Conservation (phyloP, 2,329 filamentous ascomycete genomes). For the Paraphaeosphaeria sporulosa region DNA sequence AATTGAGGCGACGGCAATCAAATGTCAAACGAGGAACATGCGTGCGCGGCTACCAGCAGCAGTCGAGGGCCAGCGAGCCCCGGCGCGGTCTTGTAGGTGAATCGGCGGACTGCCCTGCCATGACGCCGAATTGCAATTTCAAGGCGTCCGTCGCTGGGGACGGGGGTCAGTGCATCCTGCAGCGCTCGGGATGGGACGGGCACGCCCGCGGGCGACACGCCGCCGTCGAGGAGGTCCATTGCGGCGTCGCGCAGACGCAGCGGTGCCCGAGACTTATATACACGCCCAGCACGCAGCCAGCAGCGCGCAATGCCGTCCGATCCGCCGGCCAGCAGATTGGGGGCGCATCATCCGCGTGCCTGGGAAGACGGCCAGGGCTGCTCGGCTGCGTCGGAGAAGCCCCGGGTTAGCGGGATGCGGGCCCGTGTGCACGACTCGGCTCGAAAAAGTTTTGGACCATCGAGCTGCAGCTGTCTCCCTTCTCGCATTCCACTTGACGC, state of each 20-base stretch:
- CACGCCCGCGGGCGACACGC: neutral
- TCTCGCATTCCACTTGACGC: conserved; percentile 16
- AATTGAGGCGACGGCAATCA: conserved; percentile 23
- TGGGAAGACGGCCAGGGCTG: conserved; percentile 1
- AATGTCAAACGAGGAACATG: conserved; percentile 25
- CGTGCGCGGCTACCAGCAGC: conserved; percentile 9
- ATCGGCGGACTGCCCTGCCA: neutral
- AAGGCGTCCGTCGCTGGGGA: conserved; percentile 3
- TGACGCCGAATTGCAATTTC: conserved; percentile 14
- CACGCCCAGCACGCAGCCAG: too few species aligned
- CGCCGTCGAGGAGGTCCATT: neutral
- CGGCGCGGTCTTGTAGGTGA: conserved; percentile 2
- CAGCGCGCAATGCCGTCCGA: conserved; percentile 4
- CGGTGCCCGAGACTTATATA: neutral
- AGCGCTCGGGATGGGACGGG: conserved; percentile 9
- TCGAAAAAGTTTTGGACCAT: conserved; percentile 38
- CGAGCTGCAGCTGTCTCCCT: conserved; percentile 8
- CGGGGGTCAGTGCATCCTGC: neutral
- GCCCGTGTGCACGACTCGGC: conserved; percentile 21
- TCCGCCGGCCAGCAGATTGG: neutral
- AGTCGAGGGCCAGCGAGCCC: conserved; percentile 9
- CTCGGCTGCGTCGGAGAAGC: conserved; percentile 10
- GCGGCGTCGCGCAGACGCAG: neutral
- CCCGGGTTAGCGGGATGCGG: conserved; percentile 25
- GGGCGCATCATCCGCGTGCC: neutral